Conservation (phyloP, 202 grass and related monocot species). For the Saccharum hybrid region DNA sequence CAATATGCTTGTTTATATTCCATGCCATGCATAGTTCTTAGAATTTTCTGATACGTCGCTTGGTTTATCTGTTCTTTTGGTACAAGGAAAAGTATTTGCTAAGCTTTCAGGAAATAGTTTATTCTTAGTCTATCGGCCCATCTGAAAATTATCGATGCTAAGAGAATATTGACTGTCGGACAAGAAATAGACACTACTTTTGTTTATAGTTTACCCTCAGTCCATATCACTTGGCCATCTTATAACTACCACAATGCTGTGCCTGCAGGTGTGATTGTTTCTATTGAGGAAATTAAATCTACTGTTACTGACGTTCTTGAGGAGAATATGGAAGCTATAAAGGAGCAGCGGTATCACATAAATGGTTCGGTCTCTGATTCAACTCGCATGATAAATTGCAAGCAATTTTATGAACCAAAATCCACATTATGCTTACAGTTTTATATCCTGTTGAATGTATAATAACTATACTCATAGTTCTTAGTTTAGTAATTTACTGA, state of each 20-base stretch:
- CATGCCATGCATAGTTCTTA: neutral
- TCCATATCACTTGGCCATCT: conserved; percentile 20
- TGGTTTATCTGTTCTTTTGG: conserved; percentile 10
- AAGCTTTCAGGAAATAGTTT: conserved; percentile 3
- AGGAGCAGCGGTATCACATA: conserved; percentile 85
- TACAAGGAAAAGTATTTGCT: conserved; percentile 4
- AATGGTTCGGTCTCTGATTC: conserved; percentile 60
- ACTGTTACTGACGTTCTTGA: conserved; percentile 65
- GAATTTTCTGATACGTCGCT: neutral
- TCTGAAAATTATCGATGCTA: neutral
- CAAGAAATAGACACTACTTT: neutral
- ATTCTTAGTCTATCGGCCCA: conserved; percentile 15
- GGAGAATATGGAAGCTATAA: conserved; percentile 71
- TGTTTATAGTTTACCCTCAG: conserved; percentile 23
- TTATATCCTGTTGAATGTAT: neutral
- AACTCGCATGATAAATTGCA: conserved; percentile 23
- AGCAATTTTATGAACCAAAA: neutral
- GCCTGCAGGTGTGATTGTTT: conserved; percentile 73
- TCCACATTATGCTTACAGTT: neutral
- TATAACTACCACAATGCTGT: conserved; percentile 35
- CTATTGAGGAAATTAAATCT: conserved; percentile 82
- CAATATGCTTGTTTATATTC: conserved; percentile 26
- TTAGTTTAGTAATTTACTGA: neutral
- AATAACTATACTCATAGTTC: neutral
- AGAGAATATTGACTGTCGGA: neutral